Evolutionary conservation across 257 asterid genomes (phyloP).

Genomic region (Parsonsia alboflavescens): DNA sequence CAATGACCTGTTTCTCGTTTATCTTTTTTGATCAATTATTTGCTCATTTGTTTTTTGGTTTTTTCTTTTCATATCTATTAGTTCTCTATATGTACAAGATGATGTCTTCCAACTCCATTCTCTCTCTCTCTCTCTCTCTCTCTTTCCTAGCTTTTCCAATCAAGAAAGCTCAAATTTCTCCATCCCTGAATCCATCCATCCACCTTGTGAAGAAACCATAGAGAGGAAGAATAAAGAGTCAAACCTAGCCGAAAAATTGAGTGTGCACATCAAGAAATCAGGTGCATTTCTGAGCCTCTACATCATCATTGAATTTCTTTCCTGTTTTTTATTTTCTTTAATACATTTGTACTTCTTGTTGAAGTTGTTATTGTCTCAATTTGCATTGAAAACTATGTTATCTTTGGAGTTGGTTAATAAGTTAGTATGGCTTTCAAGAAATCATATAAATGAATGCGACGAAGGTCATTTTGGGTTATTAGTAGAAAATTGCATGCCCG

Average conservation of each 20-base stretch:
- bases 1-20: not conserved
- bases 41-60: too few relatives aligned
- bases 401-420: not conserved
- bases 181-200: not conserved
- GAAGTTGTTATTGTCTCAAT: not conserved
- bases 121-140: not conserved
- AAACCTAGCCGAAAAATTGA: not conserved
- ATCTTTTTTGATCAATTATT: too few relatives aligned
- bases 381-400: not conserved
- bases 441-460: not conserved
- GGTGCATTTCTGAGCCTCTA: not conserved
- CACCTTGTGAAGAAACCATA: not conserved
- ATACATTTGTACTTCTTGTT: not conserved
- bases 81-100: not conserved
- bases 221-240: not conserved
- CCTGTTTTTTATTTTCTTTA: not conserved
- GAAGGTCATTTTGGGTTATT: not conserved
- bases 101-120: not conserved
- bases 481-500: not conserved
- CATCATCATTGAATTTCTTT: not conserved
- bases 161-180: constrained; percentile 7
- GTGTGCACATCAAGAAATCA: not conserved
- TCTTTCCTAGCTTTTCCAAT: not conserved
- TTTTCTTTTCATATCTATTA: not conserved
- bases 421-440: not conserved